These are phyloP conservation scores for Cystobasidiaceae sp. DNA, from an alignment of 1,284 basidiomycete species.

Conservation along the genomic window DNA sequence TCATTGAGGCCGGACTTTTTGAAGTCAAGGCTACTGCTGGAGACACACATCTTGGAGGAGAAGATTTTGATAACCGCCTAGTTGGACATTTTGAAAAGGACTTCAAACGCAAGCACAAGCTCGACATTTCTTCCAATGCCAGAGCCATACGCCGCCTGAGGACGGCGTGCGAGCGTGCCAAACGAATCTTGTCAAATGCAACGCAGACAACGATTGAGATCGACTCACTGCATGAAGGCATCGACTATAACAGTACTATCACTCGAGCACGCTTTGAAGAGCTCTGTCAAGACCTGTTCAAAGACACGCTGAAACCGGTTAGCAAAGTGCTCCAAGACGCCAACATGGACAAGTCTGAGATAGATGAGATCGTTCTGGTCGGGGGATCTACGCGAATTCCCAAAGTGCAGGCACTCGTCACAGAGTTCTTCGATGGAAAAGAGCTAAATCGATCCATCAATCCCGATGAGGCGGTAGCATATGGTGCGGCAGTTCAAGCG, in stretches of 20 bases:
- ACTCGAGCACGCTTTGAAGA: conserved; percentile 99
- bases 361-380: conserved; percentile 95
- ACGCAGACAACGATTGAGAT: conserved; percentile 96
- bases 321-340: conserved; percentile 97
- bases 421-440: conserved; percentile 87
- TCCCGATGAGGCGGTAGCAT: conserved; percentile 98
- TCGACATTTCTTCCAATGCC: conserved; percentile 84
- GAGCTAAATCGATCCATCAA: conserved; percentile 66
- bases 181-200: conserved; percentile 94
- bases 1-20: conserved; percentile 98
- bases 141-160: conserved; percentile 96
- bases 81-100: conserved; percentile 97
- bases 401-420: conserved; percentile 93
- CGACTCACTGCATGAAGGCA: conserved; percentile 88
- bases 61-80: conserved; percentile 96
- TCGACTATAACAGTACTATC: conserved; percentile 97
- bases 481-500: conserved; percentile 98
- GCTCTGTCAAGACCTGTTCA: conserved; percentile 95
- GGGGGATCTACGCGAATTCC: conserved; percentile 99
- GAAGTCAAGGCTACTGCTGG: conserved; percentile 98
- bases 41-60: conserved; percentile 98
- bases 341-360: conserved; percentile 92
- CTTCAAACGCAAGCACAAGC: conserved; percentile 99
- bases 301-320: conserved; percentile 90
- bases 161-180: conserved; percentile 96